Evolutionary conservation across 2,329 filamentous ascomycete species (phyloP), one percentile per base, ranked within the genome.

Genomic region (Paracorniculantispora psalliotae): DNA sequence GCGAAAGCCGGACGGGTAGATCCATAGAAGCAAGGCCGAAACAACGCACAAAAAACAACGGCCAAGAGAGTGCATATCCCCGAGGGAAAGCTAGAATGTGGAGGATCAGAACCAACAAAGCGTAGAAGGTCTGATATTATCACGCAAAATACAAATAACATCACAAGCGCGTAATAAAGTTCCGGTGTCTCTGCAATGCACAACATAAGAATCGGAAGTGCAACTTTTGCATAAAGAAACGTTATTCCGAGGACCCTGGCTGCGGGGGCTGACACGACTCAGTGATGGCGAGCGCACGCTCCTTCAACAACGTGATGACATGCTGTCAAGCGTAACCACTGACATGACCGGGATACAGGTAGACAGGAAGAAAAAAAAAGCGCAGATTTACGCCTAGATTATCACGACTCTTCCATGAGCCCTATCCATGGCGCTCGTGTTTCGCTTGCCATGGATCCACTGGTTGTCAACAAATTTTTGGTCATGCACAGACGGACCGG

Each of bases 371-470:
- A n/a, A 13, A 50, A 15, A 33, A 47, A 12, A 26, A 23, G 26
- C 52, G 39, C 52, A 55, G 52, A 55, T 55, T 55, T 37, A 15
- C n/a, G 52, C 26, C 28, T 2, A 55, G 52, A 55, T 55, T 15
- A 19, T 19, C 26, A 55, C 52, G 43, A 55, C 52, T 46, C 52
- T 47, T 17, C 13, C 26, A 23, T 55, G 43, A 33, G 52, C 28
- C 19, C 52, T 55, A 47, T 47, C 43, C 28, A 37, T 46, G 28
- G 43, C 52, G 52, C 52, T 30, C 28, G 41, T 46, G 41, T 46
- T 25, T 37, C 26, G 23, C 17, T 33, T 23, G 26, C 48, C 13
- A 26, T 13, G 33, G 13, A 39, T 23, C 21, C 49, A 25, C 46
- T 30, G 25, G 9, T 10, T 26, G 17, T 25, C 25, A 23, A 19